A percentile compares a stretch with the other conserved stretches of the same genome.
Evolutionary conservation across 179 eudicot genomes (phyloP).

Genomic region (Silene noctiflora): DNA sequence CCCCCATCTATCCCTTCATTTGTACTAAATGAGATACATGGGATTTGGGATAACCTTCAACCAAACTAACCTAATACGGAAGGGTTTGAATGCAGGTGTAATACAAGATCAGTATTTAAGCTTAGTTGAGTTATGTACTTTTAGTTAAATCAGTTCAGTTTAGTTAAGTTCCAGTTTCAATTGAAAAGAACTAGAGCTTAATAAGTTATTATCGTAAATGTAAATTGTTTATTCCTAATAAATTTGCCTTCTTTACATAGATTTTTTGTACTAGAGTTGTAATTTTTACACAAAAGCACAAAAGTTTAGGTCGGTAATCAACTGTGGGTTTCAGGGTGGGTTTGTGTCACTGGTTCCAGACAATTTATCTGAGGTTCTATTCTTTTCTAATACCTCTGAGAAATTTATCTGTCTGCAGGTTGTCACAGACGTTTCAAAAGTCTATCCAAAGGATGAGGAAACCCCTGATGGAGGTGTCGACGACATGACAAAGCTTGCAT

Average conservation of each 20-base stretch:
- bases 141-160: background rate
- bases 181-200: too few species aligned
- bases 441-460: constrained; percentile 84
- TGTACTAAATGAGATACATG: too few species aligned
- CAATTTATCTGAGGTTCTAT: background rate
- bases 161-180: too few species aligned
- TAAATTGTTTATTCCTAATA: too few species aligned
- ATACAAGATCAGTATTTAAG: too few species aligned
- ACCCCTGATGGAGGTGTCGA: constrained; percentile 96
- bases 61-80: too few species aligned
- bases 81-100: too few species aligned
- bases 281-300: background rate
- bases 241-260: too few species aligned
- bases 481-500: constrained; percentile 96
- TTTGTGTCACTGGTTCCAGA: background rate
- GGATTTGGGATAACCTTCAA: too few species aligned
- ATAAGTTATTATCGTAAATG: too few species aligned
- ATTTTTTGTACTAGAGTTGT: background rate
- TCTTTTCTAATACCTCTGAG: constrained; percentile 15
- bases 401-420: constrained; percentile 38
- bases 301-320: background rate
- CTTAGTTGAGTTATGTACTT: background rate
- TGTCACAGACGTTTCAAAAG: constrained; percentile 63
- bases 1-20: too few species aligned
- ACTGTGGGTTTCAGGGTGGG: background rate